Evolutionary conservation across 768 basidiomycete species (phyloP), one percentile per base, ranked within the genome.

Genomic region (Collybia sp.): DNA sequence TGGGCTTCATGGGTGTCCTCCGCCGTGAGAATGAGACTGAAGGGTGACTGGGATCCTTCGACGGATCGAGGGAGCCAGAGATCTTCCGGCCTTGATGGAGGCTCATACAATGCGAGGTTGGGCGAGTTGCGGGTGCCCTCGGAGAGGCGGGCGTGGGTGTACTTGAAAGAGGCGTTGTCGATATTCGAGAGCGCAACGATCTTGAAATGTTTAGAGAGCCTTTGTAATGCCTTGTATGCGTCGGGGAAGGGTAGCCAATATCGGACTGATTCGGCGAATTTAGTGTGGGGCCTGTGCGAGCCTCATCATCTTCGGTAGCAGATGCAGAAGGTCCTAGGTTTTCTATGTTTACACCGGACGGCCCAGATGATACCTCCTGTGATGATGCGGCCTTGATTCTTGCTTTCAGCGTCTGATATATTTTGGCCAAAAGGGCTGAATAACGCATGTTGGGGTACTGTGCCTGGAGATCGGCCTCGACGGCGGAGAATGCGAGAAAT

Each of bases 171-270:
- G 17, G 54, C 58, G 46, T 73, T 73, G 52, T 90, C 87, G 56
- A 89, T 80, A 61, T 90, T 89, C 53, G 85, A 88, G 33, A 89
- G 71, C 5, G 87, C 83, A 48, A 81, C 72, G 48, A 89, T 80
- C 45, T 80, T 82, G 67, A 78, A 88, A 56, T 76, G 74, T 46
- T 71, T 68, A 31, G 83, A 71, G 43, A 89, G 77, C 20, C 69
- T 62, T 41, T 69, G 72, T 5, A 90, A 76, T 0, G 85, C 86
- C 12, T 64, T 61, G 47, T 69, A 61, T 8, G 82, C 83, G 61
- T 89, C 88, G 0, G 80, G 75, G 65, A 88, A 89, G 6, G 79
- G 68, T 2, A 68, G 66, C 86, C 86, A 90, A 31, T 72, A 51
- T 33, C 66, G 65, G 35, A 89, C 75, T 19, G 84, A 83, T 35